Conservation (phyloP, 2,329 filamentous ascomycete genomes). For the Cladosporium colombiae region DNA sequence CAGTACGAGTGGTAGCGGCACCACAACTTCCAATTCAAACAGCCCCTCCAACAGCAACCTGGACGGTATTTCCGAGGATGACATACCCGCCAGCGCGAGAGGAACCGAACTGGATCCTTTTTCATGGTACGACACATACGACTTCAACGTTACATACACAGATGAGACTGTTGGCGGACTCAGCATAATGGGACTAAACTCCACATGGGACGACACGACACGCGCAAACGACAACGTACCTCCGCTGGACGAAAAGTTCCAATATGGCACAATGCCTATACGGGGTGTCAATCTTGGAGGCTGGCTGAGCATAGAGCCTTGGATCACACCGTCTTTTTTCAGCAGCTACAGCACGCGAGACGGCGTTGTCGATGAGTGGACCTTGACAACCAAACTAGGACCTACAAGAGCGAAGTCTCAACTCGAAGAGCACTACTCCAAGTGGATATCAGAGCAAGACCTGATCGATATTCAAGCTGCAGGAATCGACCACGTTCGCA, state of each 20-base stretch:
- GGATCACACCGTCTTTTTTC: conserved; percentile 93
- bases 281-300: conserved; percentile 91
- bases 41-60: conserved; percentile 49
- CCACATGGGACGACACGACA: conserved; percentile 80
- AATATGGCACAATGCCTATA: conserved; percentile 76
- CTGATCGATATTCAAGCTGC: conserved; percentile 83
- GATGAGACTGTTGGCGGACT: conserved; percentile 79
- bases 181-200: conserved; percentile 86
- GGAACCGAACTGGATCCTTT: conserved; percentile 85
- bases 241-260: conserved; percentile 72
- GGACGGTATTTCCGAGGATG: conserved; percentile 44
- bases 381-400: conserved; percentile 71
- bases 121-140: conserved; percentile 83
- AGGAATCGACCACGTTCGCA: conserved; percentile 94
- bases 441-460: conserved; percentile 80
- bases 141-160: conserved; percentile 95
- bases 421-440: conserved; percentile 89
- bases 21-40: conserved; percentile 27
- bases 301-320: conserved; percentile 91
- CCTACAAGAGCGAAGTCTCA: conserved; percentile 61
- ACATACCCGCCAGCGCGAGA: conserved; percentile 59
- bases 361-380: conserved; percentile 85
- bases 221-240: conserved; percentile 79
- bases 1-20: conserved; percentile 24
- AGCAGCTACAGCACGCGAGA: conserved; percentile 60